Evolutionary conservation across 176 grass and related monocot species (phyloP).

Genomic region (Tillandsia leiboldiana): DNA sequence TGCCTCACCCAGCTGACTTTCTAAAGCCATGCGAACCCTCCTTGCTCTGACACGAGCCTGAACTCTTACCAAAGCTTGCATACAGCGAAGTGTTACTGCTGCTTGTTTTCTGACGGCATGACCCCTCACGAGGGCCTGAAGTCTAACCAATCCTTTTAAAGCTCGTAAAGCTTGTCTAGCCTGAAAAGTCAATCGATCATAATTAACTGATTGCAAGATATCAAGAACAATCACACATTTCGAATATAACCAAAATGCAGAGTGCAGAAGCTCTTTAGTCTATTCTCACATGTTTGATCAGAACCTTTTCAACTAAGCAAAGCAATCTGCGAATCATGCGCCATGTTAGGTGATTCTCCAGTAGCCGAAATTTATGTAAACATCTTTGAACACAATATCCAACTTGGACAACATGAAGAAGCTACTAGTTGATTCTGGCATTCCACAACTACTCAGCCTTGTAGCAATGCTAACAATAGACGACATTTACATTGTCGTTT

Average conservation of each 20-base stretch:
- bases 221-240: background rate
- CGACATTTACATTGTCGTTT: background rate
- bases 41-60: slow-evolving; percentile 74
- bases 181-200: slow-evolving; percentile 16
- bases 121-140: slow-evolving; percentile 79
- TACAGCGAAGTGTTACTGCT: slow-evolving; percentile 72
- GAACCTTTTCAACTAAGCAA: no score
- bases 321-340: no score
- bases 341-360: no score
- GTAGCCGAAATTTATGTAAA: no score
- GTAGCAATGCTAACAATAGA: no score
- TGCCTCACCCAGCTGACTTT: slow-evolving; percentile 47
- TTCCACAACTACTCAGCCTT: no score
- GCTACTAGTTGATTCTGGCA: no score
- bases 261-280: background rate
- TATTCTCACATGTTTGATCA: no score
- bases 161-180: slow-evolving; percentile 78
- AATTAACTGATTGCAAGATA: background rate
- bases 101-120: slow-evolving; percentile 67
- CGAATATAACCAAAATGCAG: background rate
- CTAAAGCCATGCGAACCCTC: slow-evolving; percentile 25
- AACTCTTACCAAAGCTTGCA: slow-evolving; percentile 69
- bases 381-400: no score
- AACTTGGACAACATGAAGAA: no score
- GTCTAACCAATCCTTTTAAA: slow-evolving; percentile 74